These are phyloP conservation scores for Penicillium sp. DNA, from an alignment of 2,329 filamentous ascomycete species.

Conservation along the genomic window DNA sequence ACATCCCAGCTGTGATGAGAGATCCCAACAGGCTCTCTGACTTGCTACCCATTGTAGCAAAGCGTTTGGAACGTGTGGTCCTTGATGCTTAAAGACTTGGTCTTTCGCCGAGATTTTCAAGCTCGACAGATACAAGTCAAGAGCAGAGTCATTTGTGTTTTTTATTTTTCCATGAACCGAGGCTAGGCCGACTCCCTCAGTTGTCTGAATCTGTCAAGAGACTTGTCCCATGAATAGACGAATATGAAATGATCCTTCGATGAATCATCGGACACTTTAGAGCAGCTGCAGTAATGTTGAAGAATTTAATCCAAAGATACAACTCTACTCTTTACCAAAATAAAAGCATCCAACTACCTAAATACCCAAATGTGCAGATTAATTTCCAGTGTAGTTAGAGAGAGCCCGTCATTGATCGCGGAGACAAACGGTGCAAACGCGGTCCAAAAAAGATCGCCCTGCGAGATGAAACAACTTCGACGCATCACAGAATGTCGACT, in stretches of 20 bases:
- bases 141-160: background rate
- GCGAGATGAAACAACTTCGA: slow-evolving; percentile 15
- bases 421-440: background rate
- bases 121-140: background rate
- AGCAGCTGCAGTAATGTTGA: background rate
- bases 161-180: background rate
- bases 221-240: background rate
- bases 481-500: slow-evolving; percentile 21
- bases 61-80: slow-evolving; percentile 56
- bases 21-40: slow-evolving; percentile 73
- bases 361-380: background rate
- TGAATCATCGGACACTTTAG: background rate
- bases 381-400: background rate
- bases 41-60: slow-evolving; percentile 66
- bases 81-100: slow-evolving; percentile 20
- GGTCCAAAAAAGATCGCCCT: slow-evolving; percentile 23
- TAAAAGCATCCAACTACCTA: background rate
- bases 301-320: background rate
- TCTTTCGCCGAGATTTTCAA: background rate
- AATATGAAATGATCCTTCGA: background rate
- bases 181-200: background rate
- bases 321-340: background rate
- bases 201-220: background rate
- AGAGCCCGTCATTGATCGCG: background rate
- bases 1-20: slow-evolving; percentile 69